These are phyloP conservation scores for Fusarium verrucosum DNA, from an alignment of 2,329 filamentous ascomycete genomes.

Conservation along the genomic window DNA sequence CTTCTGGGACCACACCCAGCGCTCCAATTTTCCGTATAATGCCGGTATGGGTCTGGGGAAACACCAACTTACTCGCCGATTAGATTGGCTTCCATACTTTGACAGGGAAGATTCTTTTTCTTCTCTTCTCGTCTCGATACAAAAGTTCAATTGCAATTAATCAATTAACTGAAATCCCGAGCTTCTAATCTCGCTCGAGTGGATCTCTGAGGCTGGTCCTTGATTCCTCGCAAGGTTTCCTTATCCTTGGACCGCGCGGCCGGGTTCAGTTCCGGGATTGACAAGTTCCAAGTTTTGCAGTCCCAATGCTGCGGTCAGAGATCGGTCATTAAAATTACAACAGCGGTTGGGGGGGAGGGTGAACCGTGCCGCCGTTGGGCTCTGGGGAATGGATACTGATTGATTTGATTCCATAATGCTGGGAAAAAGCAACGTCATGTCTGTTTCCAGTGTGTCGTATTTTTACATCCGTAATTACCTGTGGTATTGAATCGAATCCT, in stretches of 20 bases:
- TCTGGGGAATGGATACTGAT: not conserved
- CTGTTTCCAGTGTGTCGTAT: not conserved
- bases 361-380: constrained; percentile 3
- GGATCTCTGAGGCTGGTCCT: constrained; percentile 10
- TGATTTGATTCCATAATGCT: too few relatives aligned
- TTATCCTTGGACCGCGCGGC: constrained; percentile 16
- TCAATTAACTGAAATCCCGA: constrained; percentile 11
- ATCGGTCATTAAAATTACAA: constrained; percentile 21
- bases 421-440: constrained; percentile 20
- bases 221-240: constrained; percentile 4
- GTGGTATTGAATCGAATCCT: not conserved
- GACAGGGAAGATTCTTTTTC: constrained; percentile 32
- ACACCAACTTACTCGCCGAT: constrained; percentile 19
- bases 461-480: not conserved
- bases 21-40: constrained; percentile 25
- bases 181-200: constrained; percentile 31
- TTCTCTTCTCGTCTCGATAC: constrained; percentile 17
- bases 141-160: not conserved
- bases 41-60: constrained; percentile 37
- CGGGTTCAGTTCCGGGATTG: constrained; percentile 16
- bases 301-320: constrained; percentile 16
- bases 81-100: constrained; percentile 9
- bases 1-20: constrained; percentile 21
- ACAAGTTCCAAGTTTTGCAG: constrained; percentile 23
- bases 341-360: constrained; percentile 4